Conservation (phyloP, 2,329 filamentous ascomycete genomes). For the Venturia carpophila region DNA sequence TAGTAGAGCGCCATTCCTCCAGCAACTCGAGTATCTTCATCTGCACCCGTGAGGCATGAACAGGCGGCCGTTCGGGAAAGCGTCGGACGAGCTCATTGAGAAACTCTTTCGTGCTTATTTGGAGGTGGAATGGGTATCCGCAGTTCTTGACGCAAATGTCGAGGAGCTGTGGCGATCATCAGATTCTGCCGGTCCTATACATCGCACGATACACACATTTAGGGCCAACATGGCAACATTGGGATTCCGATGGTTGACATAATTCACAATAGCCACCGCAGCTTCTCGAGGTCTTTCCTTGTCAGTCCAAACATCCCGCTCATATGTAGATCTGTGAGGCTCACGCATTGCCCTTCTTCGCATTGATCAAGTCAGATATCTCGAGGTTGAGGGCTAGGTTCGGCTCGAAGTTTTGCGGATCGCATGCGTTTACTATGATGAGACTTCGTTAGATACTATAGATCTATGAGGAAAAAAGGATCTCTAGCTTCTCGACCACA, state of each 20-base stretch:
- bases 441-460: neutral
- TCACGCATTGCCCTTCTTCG: constrained; percentile 85
- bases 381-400: constrained; percentile 95
- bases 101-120: constrained; percentile 98
- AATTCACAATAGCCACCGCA: constrained; percentile 83
- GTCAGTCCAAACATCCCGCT: constrained; percentile 22
- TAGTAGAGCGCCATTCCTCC: constrained; percentile 96
- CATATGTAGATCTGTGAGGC: constrained; percentile 22
- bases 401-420: constrained; percentile 94
- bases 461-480: neutral
- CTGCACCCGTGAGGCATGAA: constrained; percentile 80
- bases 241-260: constrained; percentile 93
- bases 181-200: neutral
- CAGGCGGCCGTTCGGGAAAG: constrained; percentile 87
- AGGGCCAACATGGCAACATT: constrained; percentile 89
- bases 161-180: constrained; percentile 52
- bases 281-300: constrained; percentile 70
- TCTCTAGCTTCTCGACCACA: constrained; percentile 24
- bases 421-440: constrained; percentile 76
- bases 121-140: constrained; percentile 96
- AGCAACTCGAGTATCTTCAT: constrained; percentile 89
- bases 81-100: constrained; percentile 94
- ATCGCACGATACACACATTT: constrained; percentile 41
- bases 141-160: constrained; percentile 99
- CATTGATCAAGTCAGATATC: constrained; percentile 92